Conservation (phyloP, 495 filamentous ascomycete genomes). For the Aspergillus asperescens region DNA sequence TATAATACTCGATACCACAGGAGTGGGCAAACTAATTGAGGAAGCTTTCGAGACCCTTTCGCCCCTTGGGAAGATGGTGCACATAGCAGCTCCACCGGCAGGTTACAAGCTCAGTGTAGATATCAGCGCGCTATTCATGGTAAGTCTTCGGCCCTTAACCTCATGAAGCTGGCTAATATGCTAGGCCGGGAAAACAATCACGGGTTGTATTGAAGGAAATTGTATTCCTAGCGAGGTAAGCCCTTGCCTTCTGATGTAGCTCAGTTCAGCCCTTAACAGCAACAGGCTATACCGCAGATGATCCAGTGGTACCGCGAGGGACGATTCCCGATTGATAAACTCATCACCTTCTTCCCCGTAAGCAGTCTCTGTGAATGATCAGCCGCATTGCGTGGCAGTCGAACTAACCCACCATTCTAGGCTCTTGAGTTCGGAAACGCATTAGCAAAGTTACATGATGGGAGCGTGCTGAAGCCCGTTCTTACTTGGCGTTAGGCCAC, state of each 20-base stretch:
- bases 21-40: constrained; percentile 28
- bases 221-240: constrained; percentile 13
- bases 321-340: constrained; percentile 31
- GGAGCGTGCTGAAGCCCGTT: constrained; percentile 1
- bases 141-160: neutral
- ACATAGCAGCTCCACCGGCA: constrained; percentile 32
- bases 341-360: constrained; percentile 10
- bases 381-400: too few species aligned
- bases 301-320: constrained; percentile 36
- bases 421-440: neutral
- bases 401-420: too few species aligned
- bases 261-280: neutral
- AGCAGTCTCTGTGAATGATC: too few species aligned
- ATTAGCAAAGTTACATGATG: neutral
- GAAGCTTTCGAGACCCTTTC: constrained; percentile 26
- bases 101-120: constrained; percentile 18
- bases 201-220: constrained; percentile 21
- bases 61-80: constrained; percentile 25
- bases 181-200: constrained; percentile 18
- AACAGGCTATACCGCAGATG: constrained; percentile 31
- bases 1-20: constrained; percentile 36
- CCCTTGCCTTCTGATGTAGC: neutral
- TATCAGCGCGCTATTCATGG: neutral
- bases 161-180: neutral
- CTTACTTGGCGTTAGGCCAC: too few species aligned